Conservation (phyloP, 805 yeast genomes). For the Hanseniaspora mollemarum region DNA sequence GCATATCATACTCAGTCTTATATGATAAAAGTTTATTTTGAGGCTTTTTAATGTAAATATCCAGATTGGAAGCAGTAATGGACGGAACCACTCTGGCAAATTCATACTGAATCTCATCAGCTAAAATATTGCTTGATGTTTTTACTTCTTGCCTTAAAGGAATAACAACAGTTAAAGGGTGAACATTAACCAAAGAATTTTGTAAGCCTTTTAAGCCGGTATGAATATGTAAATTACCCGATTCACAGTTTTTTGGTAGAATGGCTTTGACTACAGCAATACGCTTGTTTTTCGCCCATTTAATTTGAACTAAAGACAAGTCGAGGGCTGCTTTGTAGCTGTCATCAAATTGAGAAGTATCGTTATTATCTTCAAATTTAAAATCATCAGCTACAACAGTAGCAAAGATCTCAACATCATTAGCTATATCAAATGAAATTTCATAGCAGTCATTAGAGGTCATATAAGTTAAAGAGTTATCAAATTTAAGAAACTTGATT, state of each 20-base stretch:
- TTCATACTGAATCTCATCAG: slow-evolving; percentile 42
- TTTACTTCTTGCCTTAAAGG: slow-evolving; percentile 64
- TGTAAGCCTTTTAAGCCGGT: slow-evolving; percentile 56
- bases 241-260: slow-evolving; percentile 54
- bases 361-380: slow-evolving; percentile 9
- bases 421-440: slow-evolving; percentile 60
- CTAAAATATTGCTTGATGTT: slow-evolving; percentile 16
- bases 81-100: slow-evolving; percentile 67
- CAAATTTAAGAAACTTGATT: slow-evolving; percentile 53
- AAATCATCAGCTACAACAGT: slow-evolving; percentile 36
- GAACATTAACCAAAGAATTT: slow-evolving; percentile 44
- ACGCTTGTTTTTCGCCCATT: slow-evolving; percentile 55
- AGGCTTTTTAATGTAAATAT: slow-evolving; percentile 74
- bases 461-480: slow-evolving; percentile 63
- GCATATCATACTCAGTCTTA: slow-evolving; percentile 54
- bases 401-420: slow-evolving; percentile 55
- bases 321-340: slow-evolving; percentile 25
- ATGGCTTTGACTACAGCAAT: slow-evolving; percentile 69
- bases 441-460: slow-evolving; percentile 70
- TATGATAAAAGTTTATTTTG: slow-evolving; percentile 53
- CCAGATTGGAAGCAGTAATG: slow-evolving; percentile 55
- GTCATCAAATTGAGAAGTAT: slow-evolving; percentile 21
- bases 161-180: slow-evolving; percentile 60
- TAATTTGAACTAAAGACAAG: slow-evolving; percentile 63
- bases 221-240: slow-evolving; percentile 66